Evolutionary conservation across 2,329 filamentous ascomycete genomes (phyloP).

Genomic region (Pezicula rhizophila): DNA sequence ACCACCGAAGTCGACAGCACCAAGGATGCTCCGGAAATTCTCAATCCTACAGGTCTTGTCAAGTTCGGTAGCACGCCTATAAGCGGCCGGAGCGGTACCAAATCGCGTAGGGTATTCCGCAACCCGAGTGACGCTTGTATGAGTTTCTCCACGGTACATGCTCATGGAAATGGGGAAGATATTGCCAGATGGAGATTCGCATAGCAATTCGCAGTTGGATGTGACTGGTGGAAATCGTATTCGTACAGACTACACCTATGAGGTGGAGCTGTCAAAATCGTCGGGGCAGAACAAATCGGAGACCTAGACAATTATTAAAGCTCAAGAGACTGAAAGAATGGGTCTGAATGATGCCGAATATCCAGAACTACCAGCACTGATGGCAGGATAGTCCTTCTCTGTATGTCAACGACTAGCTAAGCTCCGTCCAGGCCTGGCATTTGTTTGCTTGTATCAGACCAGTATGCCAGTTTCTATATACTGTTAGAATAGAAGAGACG

Average conservation of each 20-base stretch:
- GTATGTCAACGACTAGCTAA: too few relatives aligned
- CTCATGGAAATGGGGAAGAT: slow-evolving; percentile 3
- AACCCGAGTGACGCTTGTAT: slow-evolving; percentile 6
- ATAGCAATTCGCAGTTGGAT: neutral
- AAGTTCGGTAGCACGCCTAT: slow-evolving; percentile 3
- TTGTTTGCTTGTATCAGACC: too few relatives aligned
- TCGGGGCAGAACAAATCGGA: slow-evolving; percentile 4
- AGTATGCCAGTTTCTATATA: too few relatives aligned
- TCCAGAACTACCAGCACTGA: too few relatives aligned
- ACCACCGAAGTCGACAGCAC: neutral
- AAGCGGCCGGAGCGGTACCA: neutral
- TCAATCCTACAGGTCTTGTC: neutral
- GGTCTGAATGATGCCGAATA: too few relatives aligned
- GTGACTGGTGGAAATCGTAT: neutral
- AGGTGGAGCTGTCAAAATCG: slow-evolving; percentile 5
- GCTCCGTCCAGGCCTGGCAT: too few relatives aligned
- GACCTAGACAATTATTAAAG: neutral
- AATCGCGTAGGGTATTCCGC: neutral
- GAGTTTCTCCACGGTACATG: slow-evolving; percentile 1
- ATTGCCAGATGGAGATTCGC: slow-evolving; percentile 2
- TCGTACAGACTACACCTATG: slow-evolving; percentile 4
- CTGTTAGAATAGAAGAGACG: too few relatives aligned
- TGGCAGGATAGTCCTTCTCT: too few relatives aligned
- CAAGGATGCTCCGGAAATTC: neutral
- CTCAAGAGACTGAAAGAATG: too few relatives aligned